A percentile compares a stretch with the other conserved stretches of the same genome.
Evolutionary conservation across 78 protist species (phyloP).

Genomic region (Mantamonas sphyraenae): DNA sequence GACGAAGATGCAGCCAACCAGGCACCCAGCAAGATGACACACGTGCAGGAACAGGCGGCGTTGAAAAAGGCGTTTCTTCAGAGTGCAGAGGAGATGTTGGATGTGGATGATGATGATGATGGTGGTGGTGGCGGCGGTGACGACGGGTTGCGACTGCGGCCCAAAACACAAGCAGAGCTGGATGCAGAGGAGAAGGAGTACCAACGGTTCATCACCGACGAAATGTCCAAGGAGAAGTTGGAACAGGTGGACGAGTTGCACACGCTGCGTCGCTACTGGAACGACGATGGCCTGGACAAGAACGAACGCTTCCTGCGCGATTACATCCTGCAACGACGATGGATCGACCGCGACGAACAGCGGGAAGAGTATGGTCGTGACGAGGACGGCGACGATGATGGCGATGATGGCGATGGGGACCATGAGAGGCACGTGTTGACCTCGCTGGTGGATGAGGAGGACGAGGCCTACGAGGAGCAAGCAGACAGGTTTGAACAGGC

Average conservation of each 20-base stretch:
- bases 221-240: background rate
- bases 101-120: background rate
- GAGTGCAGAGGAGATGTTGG: constrained; percentile 3
- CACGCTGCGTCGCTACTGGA: constrained; percentile 12
- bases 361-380: background rate
- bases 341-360: background rate
- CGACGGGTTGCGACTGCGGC: background rate
- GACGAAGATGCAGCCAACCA: constrained; percentile 7
- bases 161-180: background rate
- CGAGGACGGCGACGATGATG: background rate
- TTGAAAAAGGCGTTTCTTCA: background rate
- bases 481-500: constrained; percentile 13
- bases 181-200: constrained; percentile 2
- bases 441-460: background rate
- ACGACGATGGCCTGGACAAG: constrained; percentile 8
- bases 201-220: background rate
- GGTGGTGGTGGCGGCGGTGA: background rate
- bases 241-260: constrained; percentile 1
- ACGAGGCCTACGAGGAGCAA: constrained; percentile 1
- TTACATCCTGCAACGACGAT: background rate
- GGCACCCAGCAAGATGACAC: background rate
- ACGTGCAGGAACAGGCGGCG: background rate
- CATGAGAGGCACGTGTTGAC: no score
- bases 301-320: constrained; percentile 32
- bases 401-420: background rate